phyloP scores from a whole-genome alignment of 306 rosid species.

The Inga leiocalycina region DNA sequence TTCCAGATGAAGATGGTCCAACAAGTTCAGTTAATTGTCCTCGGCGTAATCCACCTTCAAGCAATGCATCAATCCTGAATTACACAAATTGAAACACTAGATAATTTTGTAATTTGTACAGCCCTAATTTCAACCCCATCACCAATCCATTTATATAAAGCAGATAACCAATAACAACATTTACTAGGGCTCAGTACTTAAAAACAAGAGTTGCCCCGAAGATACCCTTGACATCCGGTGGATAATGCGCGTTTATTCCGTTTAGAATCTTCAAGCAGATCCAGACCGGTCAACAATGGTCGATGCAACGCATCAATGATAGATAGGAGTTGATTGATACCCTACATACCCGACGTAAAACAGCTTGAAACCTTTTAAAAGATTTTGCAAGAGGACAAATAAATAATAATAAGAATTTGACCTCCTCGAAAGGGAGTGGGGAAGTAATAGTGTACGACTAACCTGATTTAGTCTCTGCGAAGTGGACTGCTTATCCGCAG shows the following conservation, averaged over 20 bases:
- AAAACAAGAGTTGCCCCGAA: neutral
- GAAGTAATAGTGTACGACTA: neutral
- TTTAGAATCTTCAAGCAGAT: constrained; percentile 43
- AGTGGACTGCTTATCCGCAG: constrained; percentile 32
- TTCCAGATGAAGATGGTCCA: constrained; percentile 86
- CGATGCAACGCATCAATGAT: constrained; percentile 38
- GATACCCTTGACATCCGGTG: constrained; percentile 24
- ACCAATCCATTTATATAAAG: neutral
- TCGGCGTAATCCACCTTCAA: constrained; percentile 78
- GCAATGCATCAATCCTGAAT: constrained; percentile 71
- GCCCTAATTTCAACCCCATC: constrained; percentile 14
- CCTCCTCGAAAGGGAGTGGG: neutral
- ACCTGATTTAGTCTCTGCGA: constrained; percentile 50
- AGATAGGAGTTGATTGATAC: constrained; percentile 42
- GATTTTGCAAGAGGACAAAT: neutral
- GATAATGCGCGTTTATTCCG: constrained; percentile 33
- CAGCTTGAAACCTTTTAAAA: neutral
- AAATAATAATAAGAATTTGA: constrained; percentile 4
- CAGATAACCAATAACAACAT: neutral
- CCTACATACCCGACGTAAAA: constrained; percentile 29
- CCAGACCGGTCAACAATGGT: constrained; percentile 46
- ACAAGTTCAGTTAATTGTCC: constrained; percentile 90
- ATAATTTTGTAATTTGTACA: neutral
- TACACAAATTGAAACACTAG: constrained; percentile 25
- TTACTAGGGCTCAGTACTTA: neutral